Percentiles rank a stretch among this genome's conserved stretches.
These are phyloP conservation scores for Apophysomyces variabilis DNA, from an alignment of 371 early-diverging fungal species.

Conservation along the genomic window DNA sequence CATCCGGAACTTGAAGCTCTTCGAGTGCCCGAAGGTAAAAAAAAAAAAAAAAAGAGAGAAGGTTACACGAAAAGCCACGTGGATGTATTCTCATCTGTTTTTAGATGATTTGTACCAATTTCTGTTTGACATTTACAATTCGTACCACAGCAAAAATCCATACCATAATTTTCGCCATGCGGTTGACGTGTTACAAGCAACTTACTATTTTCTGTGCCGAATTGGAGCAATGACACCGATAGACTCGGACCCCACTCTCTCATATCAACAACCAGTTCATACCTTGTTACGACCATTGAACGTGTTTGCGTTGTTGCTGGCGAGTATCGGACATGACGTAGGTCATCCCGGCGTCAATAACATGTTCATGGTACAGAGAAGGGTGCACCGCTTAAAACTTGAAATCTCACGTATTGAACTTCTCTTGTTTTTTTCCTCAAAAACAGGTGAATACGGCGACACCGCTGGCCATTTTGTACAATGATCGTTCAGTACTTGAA, in stretches of 20 bases:
- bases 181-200: constrained; percentile 84
- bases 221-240: constrained; percentile 61
- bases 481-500: constrained; percentile 79
- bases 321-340: constrained; percentile 84
- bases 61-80: constrained; percentile 17
- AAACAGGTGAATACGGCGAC: constrained; percentile 70
- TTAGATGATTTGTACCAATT: constrained; percentile 66
- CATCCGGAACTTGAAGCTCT: constrained; percentile 62
- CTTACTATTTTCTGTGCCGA: constrained; percentile 74
- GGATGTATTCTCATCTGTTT: constrained; percentile 10
- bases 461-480: constrained; percentile 88
- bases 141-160: constrained; percentile 79
- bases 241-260: constrained; percentile 13
- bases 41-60: constrained; percentile 1
- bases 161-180: constrained; percentile 91
- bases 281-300: constrained; percentile 68
- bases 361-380: constrained; percentile 64
- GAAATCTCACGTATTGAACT: constrained; percentile 13
- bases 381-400: constrained; percentile 14
- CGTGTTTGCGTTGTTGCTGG: constrained; percentile 73
- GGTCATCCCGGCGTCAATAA: constrained; percentile 91
- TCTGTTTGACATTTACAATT: constrained; percentile 66
- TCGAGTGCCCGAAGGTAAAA: constrained; percentile 63
- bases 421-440: too few species aligned
- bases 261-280: constrained; percentile 14